Conservation (phyloP, 768 basidiomycete genomes). For the Phylloporus sp. region DNA sequence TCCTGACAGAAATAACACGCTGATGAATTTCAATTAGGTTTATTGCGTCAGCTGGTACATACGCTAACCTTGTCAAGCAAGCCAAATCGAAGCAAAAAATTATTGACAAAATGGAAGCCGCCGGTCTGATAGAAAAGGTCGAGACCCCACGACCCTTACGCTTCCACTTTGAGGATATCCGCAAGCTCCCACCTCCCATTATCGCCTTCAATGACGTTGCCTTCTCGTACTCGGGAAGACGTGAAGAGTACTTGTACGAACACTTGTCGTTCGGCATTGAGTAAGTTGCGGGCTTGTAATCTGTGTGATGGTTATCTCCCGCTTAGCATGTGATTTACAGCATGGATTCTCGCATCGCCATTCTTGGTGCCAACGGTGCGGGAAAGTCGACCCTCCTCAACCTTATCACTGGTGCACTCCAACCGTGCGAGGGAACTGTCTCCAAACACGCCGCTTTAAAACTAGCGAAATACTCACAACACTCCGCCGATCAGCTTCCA, state of each 20-base stretch:
- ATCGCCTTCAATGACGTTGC: conserved; percentile 94
- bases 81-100: conserved; percentile 99
- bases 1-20: neutral
- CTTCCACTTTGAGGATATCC: conserved; percentile 96
- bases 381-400: conserved; percentile 92
- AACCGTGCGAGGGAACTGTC: conserved; percentile 80
- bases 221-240: conserved; percentile 92
- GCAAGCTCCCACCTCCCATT: conserved; percentile 92
- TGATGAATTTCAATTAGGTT: conserved; percentile 48
- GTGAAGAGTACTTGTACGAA: conserved; percentile 83
- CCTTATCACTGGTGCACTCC: conserved; percentile 79
- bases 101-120: conserved; percentile 99
- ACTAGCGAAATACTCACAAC: conserved; percentile 97
- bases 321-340: conserved; percentile 34
- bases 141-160: conserved; percentile 68
- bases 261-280: conserved; percentile 97
- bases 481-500: conserved; percentile 96
- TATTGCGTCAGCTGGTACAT: conserved; percentile 99
- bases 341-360: conserved; percentile 93
- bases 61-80: conserved; percentile 97
- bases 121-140: conserved; percentile 91
- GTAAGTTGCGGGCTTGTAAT: conserved; percentile 43
- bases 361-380: conserved; percentile 94
- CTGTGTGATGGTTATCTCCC: conserved; percentile 5
- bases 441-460: conserved; percentile 89